Evolutionary conservation across 805 yeast genomes (phyloP).

Genomic region (Priceomyces carsonii): DNA sequence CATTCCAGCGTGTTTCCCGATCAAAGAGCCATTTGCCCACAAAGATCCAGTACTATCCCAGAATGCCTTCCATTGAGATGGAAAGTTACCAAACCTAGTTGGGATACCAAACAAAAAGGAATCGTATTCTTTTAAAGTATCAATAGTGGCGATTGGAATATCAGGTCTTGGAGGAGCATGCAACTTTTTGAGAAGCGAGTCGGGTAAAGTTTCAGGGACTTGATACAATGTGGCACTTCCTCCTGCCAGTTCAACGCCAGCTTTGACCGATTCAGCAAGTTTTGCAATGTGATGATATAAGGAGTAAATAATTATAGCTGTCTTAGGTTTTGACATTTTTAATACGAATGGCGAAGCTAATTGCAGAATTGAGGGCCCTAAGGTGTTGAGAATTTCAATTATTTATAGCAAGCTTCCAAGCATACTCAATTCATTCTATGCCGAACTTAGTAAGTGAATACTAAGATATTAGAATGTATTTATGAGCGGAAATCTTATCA

Average conservation of each 20-base stretch:
- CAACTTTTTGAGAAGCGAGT: conserved; percentile 14
- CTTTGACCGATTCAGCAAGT: conserved; percentile 60
- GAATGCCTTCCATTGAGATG: conserved; percentile 76
- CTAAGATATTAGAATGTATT: too few species aligned
- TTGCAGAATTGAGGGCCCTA: too few species aligned
- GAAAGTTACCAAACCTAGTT: conserved; percentile 75
- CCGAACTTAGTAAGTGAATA: too few species aligned
- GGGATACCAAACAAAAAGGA: conserved; percentile 81
- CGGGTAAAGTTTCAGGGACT: conserved; percentile 27
- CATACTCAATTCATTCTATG: too few species aligned
- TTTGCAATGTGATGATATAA: conserved; percentile 69
- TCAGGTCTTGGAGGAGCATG: conserved; percentile 23
- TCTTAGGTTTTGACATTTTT: conserved; percentile 18
- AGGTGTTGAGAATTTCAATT: too few species aligned
- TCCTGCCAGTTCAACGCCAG: conserved; percentile 69
- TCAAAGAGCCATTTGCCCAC: conserved; percentile 70
- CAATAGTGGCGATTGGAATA: conserved; percentile 59
- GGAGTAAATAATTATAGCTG: conserved; percentile 53
- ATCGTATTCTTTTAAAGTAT: conserved; percentile 62
- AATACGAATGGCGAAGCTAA: too few species aligned
- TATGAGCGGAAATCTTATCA: too few species aligned
- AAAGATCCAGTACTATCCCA: conserved; percentile 78
- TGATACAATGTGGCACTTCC: conserved; percentile 60
- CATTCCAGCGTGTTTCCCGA: conserved; percentile 74
- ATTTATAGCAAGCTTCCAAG: too few species aligned